These are phyloP conservation scores for Xylaria sp. DNA, from an alignment of 2,329 filamentous ascomycete species.

Conservation along the genomic window DNA sequence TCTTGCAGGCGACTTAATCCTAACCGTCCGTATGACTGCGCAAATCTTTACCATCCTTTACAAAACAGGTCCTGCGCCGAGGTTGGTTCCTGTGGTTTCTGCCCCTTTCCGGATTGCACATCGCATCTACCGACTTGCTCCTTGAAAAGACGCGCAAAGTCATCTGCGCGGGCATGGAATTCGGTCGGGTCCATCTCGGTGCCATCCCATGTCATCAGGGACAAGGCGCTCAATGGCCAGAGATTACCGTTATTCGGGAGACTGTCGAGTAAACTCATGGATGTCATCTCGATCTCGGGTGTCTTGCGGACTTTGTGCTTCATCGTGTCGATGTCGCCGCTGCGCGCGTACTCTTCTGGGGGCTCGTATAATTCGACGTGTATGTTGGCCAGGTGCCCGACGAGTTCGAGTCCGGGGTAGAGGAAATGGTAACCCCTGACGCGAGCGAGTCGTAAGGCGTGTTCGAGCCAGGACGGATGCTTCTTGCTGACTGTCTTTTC, in stretches of 20 bases:
- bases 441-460: conserved; percentile 69
- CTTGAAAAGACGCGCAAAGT: conserved; percentile 57
- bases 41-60: conserved; percentile 29
- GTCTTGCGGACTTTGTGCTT: conserved; percentile 24
- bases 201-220: conserved; percentile 62
- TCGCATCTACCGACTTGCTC: conserved; percentile 62
- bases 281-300: conserved; percentile 37
- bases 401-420: conserved; percentile 62
- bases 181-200: conserved; percentile 36
- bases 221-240: conserved; percentile 43
- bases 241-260: conserved; percentile 42
- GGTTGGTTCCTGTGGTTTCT: conserved; percentile 29
- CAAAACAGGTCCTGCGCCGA: conserved; percentile 63
- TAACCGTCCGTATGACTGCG: background rate
- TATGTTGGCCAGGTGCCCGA: conserved; percentile 58
- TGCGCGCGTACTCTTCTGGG: conserved; percentile 61
- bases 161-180: conserved; percentile 40
- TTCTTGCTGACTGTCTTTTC: conserved; percentile 41
- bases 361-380: conserved; percentile 69
- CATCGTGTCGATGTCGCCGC: conserved; percentile 26
- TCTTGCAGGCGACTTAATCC: background rate
- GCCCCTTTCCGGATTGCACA: conserved; percentile 23
- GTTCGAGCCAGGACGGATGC: conserved; percentile 43
- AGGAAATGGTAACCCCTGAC: conserved; percentile 72
- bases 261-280: conserved; percentile 46